Conservation (phyloP, 345 rosid genomes). For the Heritiera littoralis region DNA sequence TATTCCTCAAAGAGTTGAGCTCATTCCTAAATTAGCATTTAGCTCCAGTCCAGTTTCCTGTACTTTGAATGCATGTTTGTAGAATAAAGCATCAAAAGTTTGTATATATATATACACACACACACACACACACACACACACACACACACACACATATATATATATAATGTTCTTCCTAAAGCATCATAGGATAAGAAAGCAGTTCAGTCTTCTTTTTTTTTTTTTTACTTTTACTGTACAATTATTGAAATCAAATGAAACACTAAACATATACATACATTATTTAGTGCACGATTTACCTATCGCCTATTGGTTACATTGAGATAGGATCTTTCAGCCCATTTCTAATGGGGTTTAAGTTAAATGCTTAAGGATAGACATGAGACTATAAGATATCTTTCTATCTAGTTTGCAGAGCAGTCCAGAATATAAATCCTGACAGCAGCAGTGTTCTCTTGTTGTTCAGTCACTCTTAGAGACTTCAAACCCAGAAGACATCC, state of each 20-base stretch:
- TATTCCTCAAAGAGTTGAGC: background rate
- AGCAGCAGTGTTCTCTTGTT: background rate
- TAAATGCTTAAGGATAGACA: background rate
- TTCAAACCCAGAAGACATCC: background rate
- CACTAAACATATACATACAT: background rate
- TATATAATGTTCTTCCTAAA: background rate
- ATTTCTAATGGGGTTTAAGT: background rate
- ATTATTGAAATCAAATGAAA: background rate
- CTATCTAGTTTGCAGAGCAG: background rate
- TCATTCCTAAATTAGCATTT: background rate
- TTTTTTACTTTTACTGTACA: background rate
- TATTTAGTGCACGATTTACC: background rate
- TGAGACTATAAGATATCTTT: background rate
- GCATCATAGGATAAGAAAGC: background rate
- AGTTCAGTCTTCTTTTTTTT: background rate
- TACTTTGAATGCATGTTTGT: background rate
- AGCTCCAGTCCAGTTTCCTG: background rate
- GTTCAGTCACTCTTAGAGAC: background rate
- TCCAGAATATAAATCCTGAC: background rate
- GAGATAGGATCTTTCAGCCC: background rate
- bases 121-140: too few relatives aligned
- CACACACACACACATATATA: background rate
- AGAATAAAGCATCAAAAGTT: constrained; percentile 7
- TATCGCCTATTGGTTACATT: background rate
- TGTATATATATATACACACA: background rate